Base-by-base conservation (phyloP, 306 rosid species). In the Parietaria judaica region DNA sequence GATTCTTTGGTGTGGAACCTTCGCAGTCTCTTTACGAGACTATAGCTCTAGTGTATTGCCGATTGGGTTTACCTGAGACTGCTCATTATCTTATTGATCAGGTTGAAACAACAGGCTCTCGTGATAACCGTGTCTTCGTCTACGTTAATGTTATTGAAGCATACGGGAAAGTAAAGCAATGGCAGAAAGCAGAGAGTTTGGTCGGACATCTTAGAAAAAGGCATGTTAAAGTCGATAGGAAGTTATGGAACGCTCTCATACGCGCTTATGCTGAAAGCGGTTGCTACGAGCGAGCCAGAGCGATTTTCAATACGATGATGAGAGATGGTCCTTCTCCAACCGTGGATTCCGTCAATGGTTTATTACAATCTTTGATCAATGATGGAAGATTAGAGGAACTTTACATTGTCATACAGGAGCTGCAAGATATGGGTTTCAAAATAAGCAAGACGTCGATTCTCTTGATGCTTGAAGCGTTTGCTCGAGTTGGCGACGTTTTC, bases 131-230 rank as follows among this genome's bases (percentile, higher is more conserved):
- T 45, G 14, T 78, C 52, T 71, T 80, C 39, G 58, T 78, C 58
- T 82, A 75, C 70, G 66, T 72, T 60, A 73, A 77, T 73, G 79
- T 88, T 54, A 63, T 91, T 62, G 95, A 88, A 53, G 81, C 86
- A 8, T 91, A 81, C 70, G 95, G 95, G 64, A 84, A 88, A 78
- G 70, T 85, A 43, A 91, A 80, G 81, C 69, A 71, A 36, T 91
- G 98, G 98, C 92, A 85, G 80, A 81, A 81, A 67, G 89, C 98
- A 58, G 98, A 91, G 83, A 82, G 89, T 70, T 81, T 91, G 64
- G 98, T 88, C 60, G 98, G 90, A 59, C 74, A 56, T 70, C 77
- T 83, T 48, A 83, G 74, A 74, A 84, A 81, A 73, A 83, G 72
- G 74, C 39, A 58, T 55, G 65, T 81, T 45, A 59, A 70, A 34